Base-by-base conservation (phyloP, 805 yeast genomes). In the Debaryomyces castellii region DNA sequence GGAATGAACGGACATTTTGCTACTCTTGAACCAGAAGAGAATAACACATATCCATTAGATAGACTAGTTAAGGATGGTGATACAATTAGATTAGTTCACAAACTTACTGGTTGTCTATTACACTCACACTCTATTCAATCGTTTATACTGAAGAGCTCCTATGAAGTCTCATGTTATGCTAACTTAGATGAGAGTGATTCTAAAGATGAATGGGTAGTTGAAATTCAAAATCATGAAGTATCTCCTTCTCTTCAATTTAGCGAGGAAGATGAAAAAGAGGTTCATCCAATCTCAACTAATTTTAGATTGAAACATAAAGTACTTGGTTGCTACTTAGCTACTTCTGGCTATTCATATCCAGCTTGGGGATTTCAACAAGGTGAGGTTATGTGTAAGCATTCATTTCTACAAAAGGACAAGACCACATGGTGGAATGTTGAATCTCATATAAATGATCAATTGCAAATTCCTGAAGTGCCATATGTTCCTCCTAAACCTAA, bases 121-220 rank as follows among this genome's bases (percentile, higher is more conserved):
- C 96, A 91, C 67, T 79, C 97, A 11, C 98, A 94, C 67, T 67
- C 78, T 33, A 76, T 94, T 42, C 70, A 82, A 2, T 96, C 95
- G 2, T 94, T 94, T 18, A 73, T 88, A 11, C 71, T 86, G 47
- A 79, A 76, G 45, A 66, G 75, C 30, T 78, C 78, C 43, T 85
- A 75, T 70, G 99, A 94, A 71, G 96, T 89, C 12, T 81, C 96
- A 9, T 87, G 97, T 59, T 89, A 89, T 60, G 96, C 97, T 46
- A 79, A 81, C 51, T 74, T 77, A 40, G 72, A 77, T 0, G 62
- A 82, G 49, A 92, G 94, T 49, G 98, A 92, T 58, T 64, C 64
- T 3, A 87, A 87, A 59, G 97, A 91, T 62, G 85, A 94, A 65
- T 94, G 99, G 99, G 70, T 85, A 32, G 73, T 92, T 37, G 96